Evolutionary conservation across 768 basidiomycete genomes (phyloP).

Genomic region (Lactarius hengduanensis): DNA sequence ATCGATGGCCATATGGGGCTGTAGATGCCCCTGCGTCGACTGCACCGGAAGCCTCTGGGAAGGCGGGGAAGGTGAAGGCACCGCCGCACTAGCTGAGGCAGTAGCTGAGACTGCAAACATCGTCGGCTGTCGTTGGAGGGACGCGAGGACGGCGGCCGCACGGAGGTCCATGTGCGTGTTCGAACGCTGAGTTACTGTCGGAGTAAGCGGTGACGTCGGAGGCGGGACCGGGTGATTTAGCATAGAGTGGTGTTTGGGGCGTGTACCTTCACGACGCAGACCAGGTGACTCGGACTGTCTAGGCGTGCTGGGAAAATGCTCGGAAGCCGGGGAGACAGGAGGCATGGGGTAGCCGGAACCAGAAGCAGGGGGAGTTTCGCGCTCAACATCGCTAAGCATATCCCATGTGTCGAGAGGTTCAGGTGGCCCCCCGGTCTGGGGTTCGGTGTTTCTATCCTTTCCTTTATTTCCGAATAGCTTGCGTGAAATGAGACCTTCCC

Average conservation of each 20-base stretch:
- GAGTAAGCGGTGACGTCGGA: slow-evolving; percentile 8
- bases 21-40: not conserved
- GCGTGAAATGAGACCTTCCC: slow-evolving; percentile 23
- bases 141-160: not conserved
- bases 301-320: slow-evolving; percentile 4
- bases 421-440: slow-evolving; percentile 9
- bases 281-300: slow-evolving; percentile 9
- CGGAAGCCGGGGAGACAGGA: slow-evolving; percentile 4
- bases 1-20: not conserved
- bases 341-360: not conserved
- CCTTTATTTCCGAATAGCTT: slow-evolving; percentile 29
- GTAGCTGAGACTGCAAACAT: slow-evolving; percentile 5
- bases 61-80: not conserved
- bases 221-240: slow-evolving; percentile 14
- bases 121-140: not conserved
- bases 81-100: not conserved
- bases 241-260: slow-evolving; percentile 27
- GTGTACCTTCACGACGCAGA: slow-evolving; percentile 11
- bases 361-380: slow-evolving; percentile 8
- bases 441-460: slow-evolving; percentile 24
- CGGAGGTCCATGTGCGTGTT: slow-evolving; percentile 8
- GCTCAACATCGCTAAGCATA: slow-evolving; percentile 26
- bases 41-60: not conserved
- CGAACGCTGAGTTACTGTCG: not conserved
- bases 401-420: slow-evolving; percentile 29